Evolutionary conservation across 805 yeast genomes (phyloP).

Genomic region (Kluyveromyces nonfermentans): DNA sequence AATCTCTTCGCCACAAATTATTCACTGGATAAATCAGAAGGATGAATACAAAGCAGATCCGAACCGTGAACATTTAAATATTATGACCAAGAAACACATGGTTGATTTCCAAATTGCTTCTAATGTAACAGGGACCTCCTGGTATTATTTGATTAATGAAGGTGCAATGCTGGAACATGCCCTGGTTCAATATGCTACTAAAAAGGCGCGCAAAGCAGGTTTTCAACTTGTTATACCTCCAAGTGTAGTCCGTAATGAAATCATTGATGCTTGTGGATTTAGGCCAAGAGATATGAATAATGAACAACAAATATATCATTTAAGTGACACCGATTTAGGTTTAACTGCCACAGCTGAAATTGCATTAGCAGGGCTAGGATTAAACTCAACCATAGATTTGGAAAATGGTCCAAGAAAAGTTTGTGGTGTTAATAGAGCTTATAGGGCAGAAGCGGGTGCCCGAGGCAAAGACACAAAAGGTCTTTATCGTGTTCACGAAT

Average conservation of each 20-base stretch:
- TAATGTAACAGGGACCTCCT: slow-evolving; percentile 65
- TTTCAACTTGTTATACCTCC: slow-evolving; percentile 76
- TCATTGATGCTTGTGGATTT: slow-evolving; percentile 87
- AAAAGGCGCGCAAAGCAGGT: slow-evolving; percentile 55
- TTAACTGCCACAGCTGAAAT: slow-evolving; percentile 94
- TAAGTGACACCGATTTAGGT: slow-evolving; percentile 47
- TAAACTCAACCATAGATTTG: slow-evolving; percentile 38
- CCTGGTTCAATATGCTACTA: slow-evolving; percentile 65
- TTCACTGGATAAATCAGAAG: slow-evolving; percentile 42
- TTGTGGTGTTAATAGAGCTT: slow-evolving; percentile 80
- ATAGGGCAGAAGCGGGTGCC: slow-evolving; percentile 95
- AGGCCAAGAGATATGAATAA: slow-evolving; percentile 82
- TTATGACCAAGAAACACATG: slow-evolving; percentile 59
- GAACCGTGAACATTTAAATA: slow-evolving; percentile 50
- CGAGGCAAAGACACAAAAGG: slow-evolving; percentile 91
- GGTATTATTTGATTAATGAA: slow-evolving; percentile 77
- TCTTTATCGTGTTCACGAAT: slow-evolving; percentile 89
- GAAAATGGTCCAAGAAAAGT: slow-evolving; percentile 44
- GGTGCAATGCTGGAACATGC: slow-evolving; percentile 91
- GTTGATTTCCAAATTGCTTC: slow-evolving; percentile 69
- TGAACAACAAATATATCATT: slow-evolving; percentile 74
- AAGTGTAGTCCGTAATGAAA: slow-evolving; percentile 66
- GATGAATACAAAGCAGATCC: slow-evolving; percentile 19
- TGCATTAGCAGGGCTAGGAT: slow-evolving; percentile 73
- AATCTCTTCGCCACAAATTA: slow-evolving; percentile 34